phyloP scores from a whole-genome alignment of 1,284 basidiomycete species.

The Tetrapyrgos nigripes region DNA sequence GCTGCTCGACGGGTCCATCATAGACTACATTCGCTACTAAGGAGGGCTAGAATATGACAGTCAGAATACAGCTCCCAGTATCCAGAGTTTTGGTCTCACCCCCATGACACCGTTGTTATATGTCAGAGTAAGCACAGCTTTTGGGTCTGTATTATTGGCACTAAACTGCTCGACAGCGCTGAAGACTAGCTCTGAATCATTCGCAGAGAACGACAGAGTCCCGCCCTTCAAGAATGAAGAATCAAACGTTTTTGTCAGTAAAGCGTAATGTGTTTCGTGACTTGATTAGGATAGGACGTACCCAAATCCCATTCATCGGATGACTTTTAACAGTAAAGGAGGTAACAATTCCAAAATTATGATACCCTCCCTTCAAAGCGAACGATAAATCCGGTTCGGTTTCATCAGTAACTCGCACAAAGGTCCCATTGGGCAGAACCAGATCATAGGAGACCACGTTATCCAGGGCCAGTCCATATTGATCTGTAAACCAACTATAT shows the following conservation, averaged over 20 bases:
- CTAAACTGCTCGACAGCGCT: neutral
- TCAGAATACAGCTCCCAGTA: neutral
- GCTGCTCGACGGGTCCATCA: neutral
- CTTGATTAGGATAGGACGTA: constrained; percentile 32
- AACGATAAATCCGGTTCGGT: neutral
- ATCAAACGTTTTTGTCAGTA: too few relatives aligned
- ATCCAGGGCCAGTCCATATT: constrained; percentile 1
- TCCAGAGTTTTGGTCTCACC: neutral
- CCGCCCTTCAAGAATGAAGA: neutral
- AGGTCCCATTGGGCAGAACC: constrained; percentile 1
- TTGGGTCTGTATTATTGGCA: neutral
- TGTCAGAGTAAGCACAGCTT: neutral
- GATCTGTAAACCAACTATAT: neutral
- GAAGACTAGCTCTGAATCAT: neutral
- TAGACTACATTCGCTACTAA: neutral
- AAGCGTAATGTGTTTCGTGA: too few relatives aligned
- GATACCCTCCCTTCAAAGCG: constrained; percentile 24
- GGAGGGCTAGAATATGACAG: neutral
- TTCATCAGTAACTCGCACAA: neutral
- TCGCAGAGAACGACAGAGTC: neutral
- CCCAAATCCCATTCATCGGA: constrained; percentile 66
- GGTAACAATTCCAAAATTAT: constrained; percentile 64
- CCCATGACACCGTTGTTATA: too few relatives aligned
- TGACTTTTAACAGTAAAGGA: constrained; percentile 59
- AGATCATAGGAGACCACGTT: neutral